These are phyloP conservation scores for Pseudophaeomoniella oleicola DNA, from an alignment of 2,329 filamentous ascomycete genomes.

Conservation along the genomic window DNA sequence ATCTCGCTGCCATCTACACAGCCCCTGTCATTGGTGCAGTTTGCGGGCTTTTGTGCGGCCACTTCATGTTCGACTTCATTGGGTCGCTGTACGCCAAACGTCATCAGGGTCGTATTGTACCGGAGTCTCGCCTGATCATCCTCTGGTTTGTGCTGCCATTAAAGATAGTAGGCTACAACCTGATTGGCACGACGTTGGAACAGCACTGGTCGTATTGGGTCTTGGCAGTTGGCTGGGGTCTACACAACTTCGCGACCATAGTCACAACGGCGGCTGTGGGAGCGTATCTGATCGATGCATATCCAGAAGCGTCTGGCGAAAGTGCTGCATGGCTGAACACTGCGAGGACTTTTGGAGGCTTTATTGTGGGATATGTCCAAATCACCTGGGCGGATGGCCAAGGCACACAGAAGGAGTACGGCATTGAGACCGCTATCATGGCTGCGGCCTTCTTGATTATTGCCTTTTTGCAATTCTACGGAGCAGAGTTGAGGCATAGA, in stretches of 20 bases:
- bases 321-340: conserved; percentile 37
- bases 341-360: conserved; percentile 32
- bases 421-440: conserved; percentile 29
- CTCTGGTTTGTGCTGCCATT: conserved; percentile 31
- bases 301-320: conserved; percentile 37
- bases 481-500: conserved; percentile 19
- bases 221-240: conserved; percentile 30
- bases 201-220: conserved; percentile 33
- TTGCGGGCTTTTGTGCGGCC: conserved; percentile 32
- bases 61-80: conserved; percentile 39
- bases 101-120: conserved; percentile 37
- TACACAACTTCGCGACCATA: conserved; percentile 42
- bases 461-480: conserved; percentile 19
- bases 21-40: conserved; percentile 37
- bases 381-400: conserved; percentile 33
- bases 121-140: conserved; percentile 38
- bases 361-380: conserved; percentile 27
- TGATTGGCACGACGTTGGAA: conserved; percentile 9
- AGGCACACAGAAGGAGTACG: conserved; percentile 27
- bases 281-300: conserved; percentile 37
- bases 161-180: conserved; percentile 26
- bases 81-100: conserved; percentile 29
- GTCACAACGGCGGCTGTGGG: conserved; percentile 35
- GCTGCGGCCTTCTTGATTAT: conserved; percentile 19
- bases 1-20: conserved; percentile 40